Percentiles rank a stretch among this genome's conserved stretches.
Evolutionary conservation across 208 protist genomes (phyloP).

Genomic region (Leishmania lainsoni): DNA sequence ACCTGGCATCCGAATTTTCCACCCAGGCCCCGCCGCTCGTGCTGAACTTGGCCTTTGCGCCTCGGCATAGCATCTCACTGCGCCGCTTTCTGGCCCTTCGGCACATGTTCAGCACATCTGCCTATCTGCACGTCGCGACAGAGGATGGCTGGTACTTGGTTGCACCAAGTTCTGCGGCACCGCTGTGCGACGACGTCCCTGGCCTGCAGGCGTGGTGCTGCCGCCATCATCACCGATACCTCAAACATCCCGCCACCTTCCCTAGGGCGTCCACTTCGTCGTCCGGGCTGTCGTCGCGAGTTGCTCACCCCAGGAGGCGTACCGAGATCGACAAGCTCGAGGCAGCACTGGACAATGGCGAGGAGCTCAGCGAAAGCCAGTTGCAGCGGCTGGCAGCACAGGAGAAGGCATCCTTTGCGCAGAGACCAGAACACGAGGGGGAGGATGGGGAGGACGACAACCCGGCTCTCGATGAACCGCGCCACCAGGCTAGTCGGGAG

Average conservation of each 20-base stretch:
- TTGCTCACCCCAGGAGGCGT: background rate
- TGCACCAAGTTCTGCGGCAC: slow-evolving; percentile 43
- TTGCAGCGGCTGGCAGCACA: slow-evolving; percentile 24
- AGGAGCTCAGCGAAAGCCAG: slow-evolving; percentile 36
- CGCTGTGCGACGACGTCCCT: slow-evolving; percentile 36
- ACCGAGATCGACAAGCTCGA: slow-evolving; percentile 16
- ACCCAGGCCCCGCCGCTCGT: slow-evolving; percentile 51
- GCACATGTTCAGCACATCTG: slow-evolving; percentile 52
- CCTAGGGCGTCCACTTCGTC: background rate
- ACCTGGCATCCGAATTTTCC: background rate
- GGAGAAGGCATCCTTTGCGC: slow-evolving; percentile 5
- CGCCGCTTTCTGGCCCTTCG: slow-evolving; percentile 78
- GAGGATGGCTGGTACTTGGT: slow-evolving; percentile 72
- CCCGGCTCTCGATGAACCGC: background rate
- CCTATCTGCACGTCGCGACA: slow-evolving; percentile 62
- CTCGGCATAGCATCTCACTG: slow-evolving; percentile 53
- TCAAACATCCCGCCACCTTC: background rate
- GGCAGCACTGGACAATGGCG: slow-evolving; percentile 20
- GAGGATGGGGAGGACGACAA: slow-evolving; percentile 12
- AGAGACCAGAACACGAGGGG: slow-evolving; percentile 6
- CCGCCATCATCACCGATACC: slow-evolving; percentile 59
- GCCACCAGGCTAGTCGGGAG: background rate
- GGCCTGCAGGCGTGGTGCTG: slow-evolving; percentile 51
- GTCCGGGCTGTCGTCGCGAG: background rate
- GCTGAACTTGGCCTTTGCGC: slow-evolving; percentile 52